Evolutionary conservation across 2,329 filamentous ascomycete genomes (phyloP).

Genomic region (Neurospora sp.): DNA sequence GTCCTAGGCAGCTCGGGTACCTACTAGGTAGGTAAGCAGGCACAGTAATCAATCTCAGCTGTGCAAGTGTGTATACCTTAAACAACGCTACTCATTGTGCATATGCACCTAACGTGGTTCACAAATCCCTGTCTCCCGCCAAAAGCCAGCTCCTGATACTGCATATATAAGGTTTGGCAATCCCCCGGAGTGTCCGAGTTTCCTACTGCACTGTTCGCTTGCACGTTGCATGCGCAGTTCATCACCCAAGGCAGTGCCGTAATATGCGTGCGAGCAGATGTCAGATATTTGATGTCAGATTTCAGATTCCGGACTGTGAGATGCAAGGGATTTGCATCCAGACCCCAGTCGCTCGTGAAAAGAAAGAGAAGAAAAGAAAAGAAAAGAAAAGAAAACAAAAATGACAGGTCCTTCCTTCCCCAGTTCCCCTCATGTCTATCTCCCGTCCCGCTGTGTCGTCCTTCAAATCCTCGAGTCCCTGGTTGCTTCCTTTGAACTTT

Average conservation of each 20-base stretch:
- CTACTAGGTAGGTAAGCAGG: background rate
- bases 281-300: background rate
- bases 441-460: background rate
- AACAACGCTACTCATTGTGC: no score
- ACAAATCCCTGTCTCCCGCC: no score
- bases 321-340: background rate
- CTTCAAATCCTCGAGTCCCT: background rate
- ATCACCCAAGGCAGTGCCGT: background rate
- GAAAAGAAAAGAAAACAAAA: background rate
- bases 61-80: background rate
- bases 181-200: no score
- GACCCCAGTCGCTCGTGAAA: background rate
- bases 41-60: background rate
- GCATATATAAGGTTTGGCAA: no score
- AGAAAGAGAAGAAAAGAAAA: background rate
- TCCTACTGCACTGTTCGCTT: background rate
- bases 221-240: background rate
- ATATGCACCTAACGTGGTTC: no score
- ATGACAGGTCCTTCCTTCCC: background rate
- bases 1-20: background rate
- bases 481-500: background rate
- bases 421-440: background rate
- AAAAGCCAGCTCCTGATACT: no score
- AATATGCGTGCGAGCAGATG: background rate
- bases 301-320: background rate